Percentiles rank a stretch among this genome's conserved stretches.
phyloP scores from a whole-genome alignment of 2,329 filamentous ascomycete species.

The Fusarium chuoi region DNA sequence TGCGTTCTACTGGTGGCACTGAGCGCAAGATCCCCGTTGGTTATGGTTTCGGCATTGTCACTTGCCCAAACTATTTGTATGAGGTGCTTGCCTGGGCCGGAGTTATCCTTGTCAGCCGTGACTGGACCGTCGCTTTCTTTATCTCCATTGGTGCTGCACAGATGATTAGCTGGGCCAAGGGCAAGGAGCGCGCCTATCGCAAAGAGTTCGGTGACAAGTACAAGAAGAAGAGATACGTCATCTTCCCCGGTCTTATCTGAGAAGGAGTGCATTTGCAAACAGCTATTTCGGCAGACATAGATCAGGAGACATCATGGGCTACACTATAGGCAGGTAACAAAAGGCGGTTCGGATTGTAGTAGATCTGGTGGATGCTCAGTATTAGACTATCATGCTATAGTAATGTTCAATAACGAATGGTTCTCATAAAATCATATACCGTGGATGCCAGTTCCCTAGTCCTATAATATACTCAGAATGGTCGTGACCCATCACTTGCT shows the following conservation, averaged over 20 bases:
- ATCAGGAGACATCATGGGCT: neutral
- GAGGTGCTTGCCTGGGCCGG: constrained; percentile 89
- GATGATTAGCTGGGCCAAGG: constrained; percentile 89
- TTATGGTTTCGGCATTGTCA: constrained; percentile 86
- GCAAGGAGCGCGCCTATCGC: constrained; percentile 91
- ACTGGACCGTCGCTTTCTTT: constrained; percentile 82
- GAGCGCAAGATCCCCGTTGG: constrained; percentile 90
- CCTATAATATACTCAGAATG: neutral
- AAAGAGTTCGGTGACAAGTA: constrained; percentile 93
- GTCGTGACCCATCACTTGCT: constrained; percentile 6
- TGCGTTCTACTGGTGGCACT: constrained; percentile 82
- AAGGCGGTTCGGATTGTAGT: neutral
- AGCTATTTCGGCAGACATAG: neutral
- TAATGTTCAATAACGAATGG: neutral
- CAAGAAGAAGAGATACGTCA: constrained; percentile 89
- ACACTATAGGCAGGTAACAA: neutral
- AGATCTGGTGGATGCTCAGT: constrained; percentile 10
- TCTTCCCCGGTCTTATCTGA: constrained; percentile 82
- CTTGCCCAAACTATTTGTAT: constrained; percentile 97
- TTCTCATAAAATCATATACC: neutral
- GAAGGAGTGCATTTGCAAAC: neutral
- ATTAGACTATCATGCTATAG: neutral
- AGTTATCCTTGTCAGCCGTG: constrained; percentile 81
- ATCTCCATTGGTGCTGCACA: constrained; percentile 76
- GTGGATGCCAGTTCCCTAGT: neutral